Percentiles rank a stretch among this genome's conserved stretches.
These are phyloP conservation scores for Beauveria medogensis DNA, from an alignment of 2,329 filamentous ascomycete species.

Conservation along the genomic window DNA sequence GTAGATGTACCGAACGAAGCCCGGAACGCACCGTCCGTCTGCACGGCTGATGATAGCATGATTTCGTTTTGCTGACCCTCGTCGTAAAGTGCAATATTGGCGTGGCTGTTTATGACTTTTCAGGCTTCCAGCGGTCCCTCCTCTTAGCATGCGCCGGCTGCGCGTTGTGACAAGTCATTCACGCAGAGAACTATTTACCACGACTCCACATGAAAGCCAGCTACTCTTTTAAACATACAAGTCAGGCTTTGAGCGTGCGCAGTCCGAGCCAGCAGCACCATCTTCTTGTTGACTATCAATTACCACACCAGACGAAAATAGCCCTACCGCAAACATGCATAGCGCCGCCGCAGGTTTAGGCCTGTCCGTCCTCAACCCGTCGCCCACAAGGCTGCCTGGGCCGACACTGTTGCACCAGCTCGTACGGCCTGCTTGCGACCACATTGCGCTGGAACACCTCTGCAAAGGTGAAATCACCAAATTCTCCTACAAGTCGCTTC, in stretches of 20 bases:
- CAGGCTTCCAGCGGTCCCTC: neutral
- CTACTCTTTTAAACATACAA: conserved; percentile 4
- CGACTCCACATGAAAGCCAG: neutral
- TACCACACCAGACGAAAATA: neutral
- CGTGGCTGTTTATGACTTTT: neutral
- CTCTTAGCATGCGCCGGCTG: neutral
- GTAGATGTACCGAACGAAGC: neutral
- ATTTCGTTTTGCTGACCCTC: neutral
- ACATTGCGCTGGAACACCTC: conserved; percentile 26
- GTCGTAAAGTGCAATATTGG: neutral
- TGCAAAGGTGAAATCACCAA: conserved; percentile 20
- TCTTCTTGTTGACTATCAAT: neutral
- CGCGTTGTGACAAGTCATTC: neutral
- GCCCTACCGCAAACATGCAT: conserved; percentile 18
- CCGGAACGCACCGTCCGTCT: neutral
- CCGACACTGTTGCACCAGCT: conserved; percentile 48
- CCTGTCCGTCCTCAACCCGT: conserved; percentile 40
- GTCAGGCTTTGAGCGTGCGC: neutral
- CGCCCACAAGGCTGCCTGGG: conserved; percentile 32
- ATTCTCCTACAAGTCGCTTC: conserved; percentile 56
- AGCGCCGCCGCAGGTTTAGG: conserved; percentile 4
- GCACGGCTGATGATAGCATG: conserved; percentile 1
- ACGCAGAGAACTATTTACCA: neutral
- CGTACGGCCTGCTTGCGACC: conserved; percentile 33
- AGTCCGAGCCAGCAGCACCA: neutral